Conservation (phyloP, 1,139 yeast genomes). For the Pneumocystis oryctolagi region DNA sequence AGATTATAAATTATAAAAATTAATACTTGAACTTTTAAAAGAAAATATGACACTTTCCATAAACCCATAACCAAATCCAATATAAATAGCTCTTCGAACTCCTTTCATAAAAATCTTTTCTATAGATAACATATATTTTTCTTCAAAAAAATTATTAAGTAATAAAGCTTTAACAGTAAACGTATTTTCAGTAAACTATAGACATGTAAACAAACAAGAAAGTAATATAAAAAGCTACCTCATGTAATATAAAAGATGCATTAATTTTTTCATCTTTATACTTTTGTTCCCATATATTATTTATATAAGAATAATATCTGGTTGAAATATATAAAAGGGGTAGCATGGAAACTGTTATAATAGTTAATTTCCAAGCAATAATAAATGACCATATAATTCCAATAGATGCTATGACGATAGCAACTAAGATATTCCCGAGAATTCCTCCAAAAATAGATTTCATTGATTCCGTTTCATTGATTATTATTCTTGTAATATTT, state of each 20-base stretch:
- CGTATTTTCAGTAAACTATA: background rate
- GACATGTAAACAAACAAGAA: constrained; percentile 6
- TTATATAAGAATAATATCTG: constrained; percentile 35
- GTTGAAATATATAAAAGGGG: constrained; percentile 46
- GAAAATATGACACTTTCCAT: constrained; percentile 4
- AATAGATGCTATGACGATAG: constrained; percentile 37
- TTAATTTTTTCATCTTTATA: constrained; percentile 45
- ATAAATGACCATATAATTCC: constrained; percentile 67
- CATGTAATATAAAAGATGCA: constrained; percentile 43
- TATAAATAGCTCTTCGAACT: constrained; percentile 34
- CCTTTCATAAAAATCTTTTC: background rate
- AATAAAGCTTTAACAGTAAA: constrained; percentile 24
- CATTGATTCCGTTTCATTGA: constrained; percentile 71
- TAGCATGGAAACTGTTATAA: constrained; percentile 62
- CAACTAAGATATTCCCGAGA: constrained; percentile 27
- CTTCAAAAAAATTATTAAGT: background rate
- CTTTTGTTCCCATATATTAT: constrained; percentile 40
- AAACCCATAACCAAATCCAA: constrained; percentile 24
- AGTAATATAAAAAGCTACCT: constrained; percentile 18
- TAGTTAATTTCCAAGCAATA: constrained; percentile 74
- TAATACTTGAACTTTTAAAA: constrained; percentile 3
- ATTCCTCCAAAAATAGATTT: constrained; percentile 49
- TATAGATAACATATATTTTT: background rate
- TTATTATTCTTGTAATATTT: constrained; percentile 47
- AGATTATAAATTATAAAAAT: background rate